Conservation (phyloP, 345 rosid genomes). For the Tarenaya hassleriana region DNA sequence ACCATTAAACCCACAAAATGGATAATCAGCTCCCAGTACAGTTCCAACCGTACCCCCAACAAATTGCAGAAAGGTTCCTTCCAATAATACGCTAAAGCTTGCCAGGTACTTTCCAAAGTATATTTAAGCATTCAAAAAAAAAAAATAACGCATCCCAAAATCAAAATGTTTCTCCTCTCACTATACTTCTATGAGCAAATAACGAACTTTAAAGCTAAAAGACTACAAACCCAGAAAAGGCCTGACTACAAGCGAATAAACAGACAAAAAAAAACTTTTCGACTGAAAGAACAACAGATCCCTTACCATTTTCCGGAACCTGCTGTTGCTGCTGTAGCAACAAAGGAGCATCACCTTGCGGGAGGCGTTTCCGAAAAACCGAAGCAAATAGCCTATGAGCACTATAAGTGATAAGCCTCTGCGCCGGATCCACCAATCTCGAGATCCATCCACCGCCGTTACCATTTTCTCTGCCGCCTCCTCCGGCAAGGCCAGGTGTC, state of each 20-base stretch:
- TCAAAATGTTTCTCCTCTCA: background rate
- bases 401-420: constrained; percentile 58
- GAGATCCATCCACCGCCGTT: constrained; percentile 63
- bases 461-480: constrained; percentile 13
- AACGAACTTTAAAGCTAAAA: background rate
- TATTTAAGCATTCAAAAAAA: too few relatives aligned
- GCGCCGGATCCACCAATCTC: constrained; percentile 91
- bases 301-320: constrained; percentile 39
- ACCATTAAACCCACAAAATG: background rate
- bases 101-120: background rate
- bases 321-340: constrained; percentile 22
- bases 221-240: background rate
- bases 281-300: background rate
- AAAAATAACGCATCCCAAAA: background rate
- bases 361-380: constrained; percentile 69
- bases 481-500: constrained; percentile 31
- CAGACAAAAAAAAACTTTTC: constrained; percentile 1
- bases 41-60: background rate
- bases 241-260: too few relatives aligned
- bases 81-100: background rate
- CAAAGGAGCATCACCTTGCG: constrained; percentile 23
- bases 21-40: background rate
- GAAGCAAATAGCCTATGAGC: constrained; percentile 75
- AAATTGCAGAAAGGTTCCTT: too few relatives aligned
- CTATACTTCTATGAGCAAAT: too few relatives aligned